A percentile compares a stretch with the other conserved stretches of the same genome.
Conservation (phyloP, 1,284 basidiomycete species). For the Melampsora occidentalis region DNA sequence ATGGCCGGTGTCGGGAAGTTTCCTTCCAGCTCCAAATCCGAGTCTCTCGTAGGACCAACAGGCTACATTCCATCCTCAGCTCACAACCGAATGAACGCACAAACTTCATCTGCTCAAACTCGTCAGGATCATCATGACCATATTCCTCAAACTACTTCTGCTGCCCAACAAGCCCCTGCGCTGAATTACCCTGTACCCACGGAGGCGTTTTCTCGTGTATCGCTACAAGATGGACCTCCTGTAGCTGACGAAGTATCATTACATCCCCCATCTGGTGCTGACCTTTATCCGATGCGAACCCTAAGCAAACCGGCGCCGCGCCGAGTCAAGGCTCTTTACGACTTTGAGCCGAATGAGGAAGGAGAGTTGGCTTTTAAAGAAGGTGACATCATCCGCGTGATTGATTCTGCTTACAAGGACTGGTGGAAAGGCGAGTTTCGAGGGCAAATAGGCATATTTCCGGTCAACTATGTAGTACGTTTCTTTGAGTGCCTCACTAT, state of each 20-base stretch:
- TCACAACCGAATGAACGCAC: constrained; percentile 36
- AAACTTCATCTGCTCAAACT: constrained; percentile 22
- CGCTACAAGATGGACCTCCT: constrained; percentile 51
- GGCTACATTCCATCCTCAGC: constrained; percentile 23
- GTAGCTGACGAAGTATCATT: constrained; percentile 13
- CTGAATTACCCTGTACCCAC: constrained; percentile 49
- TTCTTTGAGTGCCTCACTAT: constrained; percentile 22
- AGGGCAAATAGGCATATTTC: constrained; percentile 93
- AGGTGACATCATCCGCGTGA: constrained; percentile 92
- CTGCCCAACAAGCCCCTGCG: constrained; percentile 46
- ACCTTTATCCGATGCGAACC: constrained; percentile 45
- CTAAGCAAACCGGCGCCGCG: constrained; percentile 55
- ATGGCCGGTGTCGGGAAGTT: constrained; percentile 47
- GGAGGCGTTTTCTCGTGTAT: constrained; percentile 50
- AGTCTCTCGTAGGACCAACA: constrained; percentile 42
- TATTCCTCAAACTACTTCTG: constrained; percentile 11
- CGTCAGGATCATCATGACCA: background rate
- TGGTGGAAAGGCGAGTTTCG: constrained; percentile 97
- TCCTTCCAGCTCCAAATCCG: constrained; percentile 15
- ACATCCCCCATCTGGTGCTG: constrained; percentile 27
- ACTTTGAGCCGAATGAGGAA: constrained; percentile 80
- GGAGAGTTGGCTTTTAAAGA: constrained; percentile 90
- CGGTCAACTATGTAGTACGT: constrained; percentile 86
- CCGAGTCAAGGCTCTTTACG: constrained; percentile 83
- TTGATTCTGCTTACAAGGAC: constrained; percentile 91